Conservation (phyloP, 768 basidiomycete species). For the Dictyophora rubrovolvata region DNA sequence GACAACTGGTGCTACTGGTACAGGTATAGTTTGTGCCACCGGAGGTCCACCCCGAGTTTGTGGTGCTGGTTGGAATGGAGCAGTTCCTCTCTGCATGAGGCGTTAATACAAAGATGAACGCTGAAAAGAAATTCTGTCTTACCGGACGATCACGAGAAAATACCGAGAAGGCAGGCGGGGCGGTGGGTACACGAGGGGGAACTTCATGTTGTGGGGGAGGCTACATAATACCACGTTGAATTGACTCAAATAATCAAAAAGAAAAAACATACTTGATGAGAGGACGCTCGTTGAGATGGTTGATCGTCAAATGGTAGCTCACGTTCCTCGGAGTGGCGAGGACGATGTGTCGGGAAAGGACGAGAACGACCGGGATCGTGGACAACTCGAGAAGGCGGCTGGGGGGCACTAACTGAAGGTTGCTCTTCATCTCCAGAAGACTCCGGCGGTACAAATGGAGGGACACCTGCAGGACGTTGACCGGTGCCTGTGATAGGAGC, state of each 20-base stretch:
- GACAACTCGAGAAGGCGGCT: background rate
- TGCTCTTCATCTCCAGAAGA: background rate
- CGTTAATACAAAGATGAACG: background rate
- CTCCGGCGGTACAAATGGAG: background rate
- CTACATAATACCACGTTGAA: background rate
- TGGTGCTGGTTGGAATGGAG: background rate
- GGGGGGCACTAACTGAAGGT: background rate
- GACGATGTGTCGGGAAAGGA: background rate
- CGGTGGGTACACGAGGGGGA: conserved; percentile 3
- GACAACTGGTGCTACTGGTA: background rate
- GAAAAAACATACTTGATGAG: background rate
- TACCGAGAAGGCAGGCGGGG: background rate
- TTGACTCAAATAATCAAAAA: background rate
- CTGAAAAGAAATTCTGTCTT: background rate
- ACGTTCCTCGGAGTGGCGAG: background rate
- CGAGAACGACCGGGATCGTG: conserved; percentile 10
- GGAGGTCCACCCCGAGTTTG: background rate
- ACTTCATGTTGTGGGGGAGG: background rate
- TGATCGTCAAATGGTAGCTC: background rate
- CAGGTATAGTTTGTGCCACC: background rate
- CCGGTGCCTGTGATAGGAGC: conserved; percentile 4
- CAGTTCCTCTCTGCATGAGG: background rate
- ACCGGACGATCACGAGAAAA: background rate
- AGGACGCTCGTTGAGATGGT: background rate
- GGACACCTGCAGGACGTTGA: background rate